Base-by-base conservation (phyloP, 257 asterid species). In the Solanum verrucosum region DNA sequence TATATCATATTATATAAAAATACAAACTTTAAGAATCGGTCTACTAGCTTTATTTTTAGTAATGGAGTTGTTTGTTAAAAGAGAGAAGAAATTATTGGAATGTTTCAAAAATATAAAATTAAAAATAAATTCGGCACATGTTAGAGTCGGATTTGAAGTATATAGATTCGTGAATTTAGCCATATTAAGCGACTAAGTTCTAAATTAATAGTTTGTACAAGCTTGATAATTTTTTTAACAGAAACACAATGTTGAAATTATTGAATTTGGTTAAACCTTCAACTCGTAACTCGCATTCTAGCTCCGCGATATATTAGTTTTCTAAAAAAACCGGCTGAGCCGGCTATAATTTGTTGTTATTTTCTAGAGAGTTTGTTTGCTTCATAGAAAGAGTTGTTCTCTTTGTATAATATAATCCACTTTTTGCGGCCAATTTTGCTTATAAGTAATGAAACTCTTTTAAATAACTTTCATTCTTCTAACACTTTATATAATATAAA, bases 341-440 rank as follows among this genome's bases (percentile, higher is more conserved):
- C 67, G 67, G 67, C 67, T 7, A 56, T 56, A 7, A 56, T 59
- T 59, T 59, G 5, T 20, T 59, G 67, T 59, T 59, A 52, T 52
- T 52, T 16, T 52, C 65, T 56, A 20, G 25, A 90, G 94, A 91
- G 94, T 88, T 95, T 91, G 96, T 87, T 95, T 92, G 96, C 96
- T 95, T 96, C 89, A 91, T 89, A 90, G 49, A 49, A 83, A 86
- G 87, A 93, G 89, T 25, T 87, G 65, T 56, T 20, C 5, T 56
- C 25, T 20, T 20, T 56, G n/a, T 56, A 56, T 56, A 52, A 82
- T 86, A 52, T 6, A 20, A 82, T 86, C 95, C 96, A 91, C 93
- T 89, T 94, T 93, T 93, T 88, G 93, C 92, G 93, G 94, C 93
- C 97, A 93, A 94, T 46, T 82, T 96, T 93, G 92, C 93, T 94